Conservation (phyloP, 1,284 basidiomycete genomes). For the Trametes versicolor region DNA sequence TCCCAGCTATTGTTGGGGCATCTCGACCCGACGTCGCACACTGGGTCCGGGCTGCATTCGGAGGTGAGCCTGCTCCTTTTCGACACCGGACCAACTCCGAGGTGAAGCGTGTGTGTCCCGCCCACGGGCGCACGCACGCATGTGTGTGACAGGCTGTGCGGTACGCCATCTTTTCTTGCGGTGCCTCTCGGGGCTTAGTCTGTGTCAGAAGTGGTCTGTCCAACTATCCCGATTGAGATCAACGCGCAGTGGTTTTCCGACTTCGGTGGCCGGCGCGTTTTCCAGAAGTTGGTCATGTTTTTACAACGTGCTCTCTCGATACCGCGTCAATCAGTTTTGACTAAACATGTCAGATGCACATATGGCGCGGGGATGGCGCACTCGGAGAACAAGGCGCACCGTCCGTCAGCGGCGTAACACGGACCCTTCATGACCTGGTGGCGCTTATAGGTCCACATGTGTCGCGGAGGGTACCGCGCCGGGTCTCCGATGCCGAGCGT, state of each 20-base stretch:
- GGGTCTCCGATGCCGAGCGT: slow-evolving; percentile 4
- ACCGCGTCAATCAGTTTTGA: too few species aligned
- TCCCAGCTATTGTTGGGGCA: neutral
- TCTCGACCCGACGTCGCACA: slow-evolving; percentile 3
- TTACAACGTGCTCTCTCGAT: too few species aligned
- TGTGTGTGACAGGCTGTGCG: too few species aligned
- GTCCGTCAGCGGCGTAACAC: neutral
- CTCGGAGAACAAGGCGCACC: neutral
- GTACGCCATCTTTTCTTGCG: too few species aligned
- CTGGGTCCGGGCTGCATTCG: neutral
- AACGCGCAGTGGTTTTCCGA: too few species aligned
- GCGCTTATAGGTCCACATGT: slow-evolving; percentile 19
- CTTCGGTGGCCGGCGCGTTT: too few species aligned
- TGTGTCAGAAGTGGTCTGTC: too few species aligned
- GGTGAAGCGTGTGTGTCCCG: neutral
- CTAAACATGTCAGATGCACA: neutral
- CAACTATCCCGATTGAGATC: too few species aligned
- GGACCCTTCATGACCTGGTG: slow-evolving; percentile 1
- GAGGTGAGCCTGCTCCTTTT: neutral
- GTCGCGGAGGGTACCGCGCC: slow-evolving; percentile 14
- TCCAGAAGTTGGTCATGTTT: too few species aligned
- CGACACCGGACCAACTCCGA: neutral
- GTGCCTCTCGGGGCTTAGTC: too few species aligned
- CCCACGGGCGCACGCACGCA: too few species aligned
- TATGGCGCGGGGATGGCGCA: neutral